Evolutionary conservation across 1,284 basidiomycete species (phyloP).

Genomic region (Hortiboletus rubellus): DNA sequence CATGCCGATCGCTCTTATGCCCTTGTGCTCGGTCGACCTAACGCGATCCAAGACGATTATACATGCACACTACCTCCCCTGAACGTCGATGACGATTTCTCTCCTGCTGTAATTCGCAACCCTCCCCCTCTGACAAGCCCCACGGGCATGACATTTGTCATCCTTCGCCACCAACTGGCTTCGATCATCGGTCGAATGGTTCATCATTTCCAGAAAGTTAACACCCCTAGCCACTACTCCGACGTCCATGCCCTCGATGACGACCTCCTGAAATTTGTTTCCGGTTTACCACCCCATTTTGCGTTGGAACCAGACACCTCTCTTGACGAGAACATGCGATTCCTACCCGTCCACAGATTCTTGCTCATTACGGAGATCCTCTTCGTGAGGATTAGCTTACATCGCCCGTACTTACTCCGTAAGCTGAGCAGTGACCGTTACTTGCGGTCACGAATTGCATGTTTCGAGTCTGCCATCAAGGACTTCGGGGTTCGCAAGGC

Average conservation of each 20-base stretch:
- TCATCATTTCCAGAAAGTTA: conserved; percentile 93
- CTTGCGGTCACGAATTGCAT: conserved; percentile 68
- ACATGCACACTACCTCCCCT: conserved; percentile 81
- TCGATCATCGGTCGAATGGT: conserved; percentile 89
- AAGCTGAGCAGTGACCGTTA: conserved; percentile 75
- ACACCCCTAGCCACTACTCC: conserved; percentile 78
- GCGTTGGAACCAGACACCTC: conserved; percentile 76
- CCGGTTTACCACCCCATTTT: conserved; percentile 75
- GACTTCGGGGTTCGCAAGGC: conserved; percentile 71
- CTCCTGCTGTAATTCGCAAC: conserved; percentile 42
- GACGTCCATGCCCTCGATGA: conserved; percentile 86
- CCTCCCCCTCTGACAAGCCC: conserved; percentile 66
- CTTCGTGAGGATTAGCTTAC: conserved; percentile 76
- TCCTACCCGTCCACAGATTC: conserved; percentile 73
- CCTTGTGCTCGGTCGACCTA: conserved; percentile 88
- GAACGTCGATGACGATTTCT: conserved; percentile 76
- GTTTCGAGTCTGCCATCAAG: conserved; percentile 77
- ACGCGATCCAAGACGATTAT: conserved; percentile 85
- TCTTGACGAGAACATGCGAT: conserved; percentile 64
- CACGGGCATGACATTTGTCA: conserved; percentile 85
- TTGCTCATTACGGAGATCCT: conserved; percentile 79
- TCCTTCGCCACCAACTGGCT: conserved; percentile 82
- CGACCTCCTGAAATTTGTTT: conserved; percentile 79
- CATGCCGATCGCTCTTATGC: conserved; percentile 92
- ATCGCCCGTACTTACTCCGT: conserved; percentile 77